These are phyloP conservation scores for Piper longum DNA, from an alignment of 164 flowering plant species.

Conservation along the genomic window DNA sequence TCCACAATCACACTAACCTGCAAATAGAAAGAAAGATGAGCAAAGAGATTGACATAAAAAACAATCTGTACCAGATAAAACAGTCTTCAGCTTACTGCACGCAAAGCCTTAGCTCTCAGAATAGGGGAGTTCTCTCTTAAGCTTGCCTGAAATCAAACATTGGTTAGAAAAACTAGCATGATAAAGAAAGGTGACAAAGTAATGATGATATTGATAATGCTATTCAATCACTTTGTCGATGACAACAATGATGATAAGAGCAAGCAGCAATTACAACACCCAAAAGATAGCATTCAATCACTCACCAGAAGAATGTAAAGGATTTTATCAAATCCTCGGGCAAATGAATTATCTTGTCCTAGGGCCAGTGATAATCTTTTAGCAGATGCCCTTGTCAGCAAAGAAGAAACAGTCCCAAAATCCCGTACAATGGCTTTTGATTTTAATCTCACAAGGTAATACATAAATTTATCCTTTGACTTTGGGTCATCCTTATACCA, in stretches of 20 bases:
- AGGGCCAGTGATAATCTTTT: constrained; percentile 68
- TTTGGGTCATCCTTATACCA: constrained; percentile 93
- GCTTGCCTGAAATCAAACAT: constrained; percentile 46
- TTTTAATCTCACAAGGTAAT: constrained; percentile 58
- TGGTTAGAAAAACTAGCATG: neutral
- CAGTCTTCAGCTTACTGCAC: constrained; percentile 45
- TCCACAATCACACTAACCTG: constrained; percentile 96
- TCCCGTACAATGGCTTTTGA: constrained; percentile 57
- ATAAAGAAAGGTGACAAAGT: neutral
- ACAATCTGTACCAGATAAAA: neutral
- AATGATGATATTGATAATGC: neutral
- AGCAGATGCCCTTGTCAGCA: constrained; percentile 51
- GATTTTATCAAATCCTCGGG: constrained; percentile 94
- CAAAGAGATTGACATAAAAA: neutral
- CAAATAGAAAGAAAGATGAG: constrained; percentile 1
- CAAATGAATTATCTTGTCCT: constrained; percentile 76
- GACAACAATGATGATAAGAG: neutral
- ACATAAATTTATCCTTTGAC: constrained; percentile 43
- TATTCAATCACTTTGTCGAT: neutral
- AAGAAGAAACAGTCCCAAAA: constrained; percentile 36
- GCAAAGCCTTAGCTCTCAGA: constrained; percentile 83
- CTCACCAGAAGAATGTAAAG: constrained; percentile 74
- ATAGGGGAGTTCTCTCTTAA: constrained; percentile 83
- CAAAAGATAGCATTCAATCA: neutral
- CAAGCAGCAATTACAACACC: constrained; percentile 2